Percentiles rank a stretch among this genome's conserved stretches.
Evolutionary conservation across 148 eudicot genomes (phyloP).

Genomic region (Dysphania ambrosioides): DNA sequence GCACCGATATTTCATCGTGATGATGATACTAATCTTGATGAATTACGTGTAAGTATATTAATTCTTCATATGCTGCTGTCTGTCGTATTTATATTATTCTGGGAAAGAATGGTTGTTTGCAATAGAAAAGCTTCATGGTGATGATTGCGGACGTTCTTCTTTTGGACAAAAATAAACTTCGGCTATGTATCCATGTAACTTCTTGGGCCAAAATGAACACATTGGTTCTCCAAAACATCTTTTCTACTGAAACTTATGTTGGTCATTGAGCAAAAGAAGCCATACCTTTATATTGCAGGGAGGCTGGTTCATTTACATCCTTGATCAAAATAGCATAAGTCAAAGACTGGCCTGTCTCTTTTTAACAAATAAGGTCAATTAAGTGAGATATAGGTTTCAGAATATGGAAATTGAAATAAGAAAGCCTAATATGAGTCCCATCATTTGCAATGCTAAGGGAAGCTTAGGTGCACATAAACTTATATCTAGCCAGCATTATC

Average conservation of each 20-base stretch:
- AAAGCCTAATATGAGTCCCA: neutral
- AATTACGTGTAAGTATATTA: conserved; percentile 62
- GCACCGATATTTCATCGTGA: conserved; percentile 95
- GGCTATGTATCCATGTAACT: neutral
- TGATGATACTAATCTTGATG: conserved; percentile 82
- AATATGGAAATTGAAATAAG: no score
- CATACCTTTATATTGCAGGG: neutral
- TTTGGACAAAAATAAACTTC: neutral
- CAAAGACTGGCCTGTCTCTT: neutral
- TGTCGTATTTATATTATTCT: neutral
- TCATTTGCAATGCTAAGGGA: neutral
- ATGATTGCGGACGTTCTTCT: neutral
- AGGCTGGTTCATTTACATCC: neutral
- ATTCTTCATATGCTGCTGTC: neutral
- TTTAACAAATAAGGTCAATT: no score
- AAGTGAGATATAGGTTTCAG: no score
- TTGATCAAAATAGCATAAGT: neutral
- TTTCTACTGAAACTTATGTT: neutral
- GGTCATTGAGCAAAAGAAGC: neutral
- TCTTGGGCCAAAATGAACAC: neutral
- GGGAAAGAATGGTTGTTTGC: neutral
- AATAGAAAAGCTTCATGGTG: neutral
- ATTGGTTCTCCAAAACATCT: neutral
- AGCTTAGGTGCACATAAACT: neutral
- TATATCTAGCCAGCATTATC: neutral